phyloP scores from a whole-genome alignment of 805 yeast genomes.

The Metschnikowia bowlesiae region DNA sequence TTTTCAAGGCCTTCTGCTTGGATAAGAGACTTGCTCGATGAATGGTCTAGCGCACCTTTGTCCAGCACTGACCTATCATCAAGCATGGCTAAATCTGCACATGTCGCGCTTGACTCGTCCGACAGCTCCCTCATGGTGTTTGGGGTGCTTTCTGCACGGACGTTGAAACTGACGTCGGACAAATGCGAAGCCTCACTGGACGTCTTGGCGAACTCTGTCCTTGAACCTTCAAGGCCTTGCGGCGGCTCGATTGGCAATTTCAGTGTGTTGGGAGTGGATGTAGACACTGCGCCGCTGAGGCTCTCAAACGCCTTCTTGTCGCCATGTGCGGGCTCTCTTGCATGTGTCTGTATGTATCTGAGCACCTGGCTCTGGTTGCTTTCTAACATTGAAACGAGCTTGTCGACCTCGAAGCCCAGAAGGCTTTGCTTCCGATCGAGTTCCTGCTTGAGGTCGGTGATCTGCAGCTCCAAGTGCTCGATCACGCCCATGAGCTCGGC shows the following conservation, averaged over 20 bases:
- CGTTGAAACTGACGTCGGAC: background rate
- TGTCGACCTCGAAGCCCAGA: background rate
- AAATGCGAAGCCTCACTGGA: background rate
- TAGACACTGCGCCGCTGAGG: background rate
- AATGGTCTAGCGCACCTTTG: background rate
- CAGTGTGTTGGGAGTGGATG: conserved; percentile 2
- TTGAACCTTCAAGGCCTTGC: background rate
- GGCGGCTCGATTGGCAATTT: background rate
- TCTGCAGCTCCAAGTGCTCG: conserved; percentile 48
- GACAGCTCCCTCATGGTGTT: background rate
- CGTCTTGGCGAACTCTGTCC: background rate
- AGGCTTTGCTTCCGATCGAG: background rate
- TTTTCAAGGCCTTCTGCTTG: conserved; percentile 1
- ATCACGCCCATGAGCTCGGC: conserved; percentile 50
- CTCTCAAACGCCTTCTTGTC: background rate
- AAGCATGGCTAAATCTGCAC: conserved; percentile 1
- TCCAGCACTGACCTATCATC: background rate
- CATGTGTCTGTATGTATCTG: background rate
- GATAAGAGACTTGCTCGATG: background rate
- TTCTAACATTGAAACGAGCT: background rate
- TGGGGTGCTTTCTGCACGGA: background rate
- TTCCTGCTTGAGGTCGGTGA: conserved; percentile 17
- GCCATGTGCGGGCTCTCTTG: background rate
- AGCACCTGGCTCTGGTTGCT: conserved; percentile 2
- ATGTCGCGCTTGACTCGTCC: background rate